A percentile compares a stretch with the other conserved stretches of the same genome.
Conservation (phyloP, 306 rosid species). For the Rosa chinensis region DNA sequence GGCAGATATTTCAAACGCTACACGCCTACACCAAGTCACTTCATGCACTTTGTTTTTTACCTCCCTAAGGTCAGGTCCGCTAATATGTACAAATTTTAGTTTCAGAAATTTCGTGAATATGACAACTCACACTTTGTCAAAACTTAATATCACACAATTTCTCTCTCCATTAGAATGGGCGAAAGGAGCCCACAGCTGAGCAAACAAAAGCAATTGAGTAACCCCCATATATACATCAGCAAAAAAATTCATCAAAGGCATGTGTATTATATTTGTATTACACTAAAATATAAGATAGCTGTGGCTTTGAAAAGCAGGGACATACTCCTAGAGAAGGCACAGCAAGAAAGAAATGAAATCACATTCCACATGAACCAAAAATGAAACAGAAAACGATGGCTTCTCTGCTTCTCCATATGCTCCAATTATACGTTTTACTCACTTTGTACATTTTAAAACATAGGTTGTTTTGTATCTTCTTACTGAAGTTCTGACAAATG, state of each 20-base stretch:
- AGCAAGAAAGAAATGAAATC: constrained; percentile 28
- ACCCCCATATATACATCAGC: constrained; percentile 52
- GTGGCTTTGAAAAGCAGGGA: constrained; percentile 33
- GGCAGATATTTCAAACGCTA: background rate
- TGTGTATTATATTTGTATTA: constrained; percentile 23
- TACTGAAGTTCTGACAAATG: constrained; percentile 27
- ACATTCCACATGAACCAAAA: constrained; percentile 32
- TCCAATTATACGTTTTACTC: constrained; percentile 32
- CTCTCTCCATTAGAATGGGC: constrained; percentile 17
- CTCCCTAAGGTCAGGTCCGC: background rate
- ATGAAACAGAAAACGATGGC: constrained; percentile 29
- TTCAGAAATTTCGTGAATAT: no score
- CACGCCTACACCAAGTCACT: background rate
- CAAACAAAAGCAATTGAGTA: constrained; percentile 33
- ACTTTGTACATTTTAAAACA: constrained; percentile 34
- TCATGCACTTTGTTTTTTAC: background rate
- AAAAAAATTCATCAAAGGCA: constrained; percentile 34
- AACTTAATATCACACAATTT: constrained; percentile 9
- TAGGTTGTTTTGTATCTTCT: constrained; percentile 21
- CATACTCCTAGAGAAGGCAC: constrained; percentile 24
- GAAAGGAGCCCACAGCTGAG: constrained; percentile 31
- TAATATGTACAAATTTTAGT: background rate
- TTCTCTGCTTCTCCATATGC: constrained; percentile 42
- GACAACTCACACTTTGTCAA: background rate
- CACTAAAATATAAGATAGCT: constrained; percentile 31